A percentile compares a stretch with the other conserved stretches of the same genome.
phyloP scores from a whole-genome alignment of 306 rosid species.

The Hylodesmum podocarpum region DNA sequence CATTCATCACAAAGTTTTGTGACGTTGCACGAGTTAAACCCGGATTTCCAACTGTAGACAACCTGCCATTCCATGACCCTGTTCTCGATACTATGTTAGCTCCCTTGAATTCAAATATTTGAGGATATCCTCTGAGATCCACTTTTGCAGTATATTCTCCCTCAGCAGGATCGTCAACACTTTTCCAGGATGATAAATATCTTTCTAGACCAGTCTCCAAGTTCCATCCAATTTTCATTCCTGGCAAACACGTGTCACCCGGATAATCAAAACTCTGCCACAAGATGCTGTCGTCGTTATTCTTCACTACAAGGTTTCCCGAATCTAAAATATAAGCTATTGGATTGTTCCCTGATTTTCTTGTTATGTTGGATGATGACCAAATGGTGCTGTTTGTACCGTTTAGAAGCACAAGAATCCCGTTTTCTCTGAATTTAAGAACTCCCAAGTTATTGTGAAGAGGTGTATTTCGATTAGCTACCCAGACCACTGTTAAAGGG shows the following conservation, averaged over 20 bases:
- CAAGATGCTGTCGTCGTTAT: background rate
- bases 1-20: background rate
- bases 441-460: background rate
- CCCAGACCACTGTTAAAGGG: background rate
- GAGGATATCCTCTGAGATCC: conserved; percentile 22
- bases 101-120: background rate
- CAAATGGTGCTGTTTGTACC: background rate
- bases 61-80: conserved; percentile 42
- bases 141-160: conserved; percentile 8
- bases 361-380: background rate
- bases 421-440: background rate
- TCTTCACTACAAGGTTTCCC: conserved; percentile 6
- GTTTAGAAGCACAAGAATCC: conserved; percentile 11
- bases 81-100: background rate
- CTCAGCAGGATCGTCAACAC: conserved; percentile 18
- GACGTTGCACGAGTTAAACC: too few relatives aligned
- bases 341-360: background rate
- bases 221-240: conserved; percentile 36
- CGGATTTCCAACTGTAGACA: conserved; percentile 14
- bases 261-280: conserved; percentile 39
- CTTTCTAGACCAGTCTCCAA: conserved; percentile 16
- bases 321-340: background rate
- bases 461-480: background rate
- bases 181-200: conserved; percentile 26
- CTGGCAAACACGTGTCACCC: conserved; percentile 15